A percentile compares a stretch with the other conserved stretches of the same genome.
phyloP scores from a whole-genome alignment of 441 rosid species.

The Adansonia madagascariensis region DNA sequence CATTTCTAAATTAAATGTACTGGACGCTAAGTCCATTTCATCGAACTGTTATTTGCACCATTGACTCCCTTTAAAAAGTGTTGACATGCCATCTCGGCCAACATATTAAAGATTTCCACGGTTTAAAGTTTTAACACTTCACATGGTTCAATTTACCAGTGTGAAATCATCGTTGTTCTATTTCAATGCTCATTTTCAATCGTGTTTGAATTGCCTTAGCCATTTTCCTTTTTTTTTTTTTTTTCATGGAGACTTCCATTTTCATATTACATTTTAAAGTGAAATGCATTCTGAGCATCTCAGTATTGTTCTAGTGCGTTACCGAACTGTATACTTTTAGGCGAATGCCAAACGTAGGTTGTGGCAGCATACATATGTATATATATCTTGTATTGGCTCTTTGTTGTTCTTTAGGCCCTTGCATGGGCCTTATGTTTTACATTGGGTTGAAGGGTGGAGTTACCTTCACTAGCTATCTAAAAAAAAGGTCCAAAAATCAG shows the following conservation, averaged over 20 bases:
- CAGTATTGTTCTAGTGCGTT: not conserved
- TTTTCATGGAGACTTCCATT: not conserved
- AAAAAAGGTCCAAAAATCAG: no score
- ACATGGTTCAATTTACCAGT: no score
- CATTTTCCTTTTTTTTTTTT: not conserved
- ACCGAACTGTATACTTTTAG: not conserved
- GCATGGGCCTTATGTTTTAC: not conserved
- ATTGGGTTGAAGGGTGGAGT: not conserved
- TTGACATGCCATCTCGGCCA: no score
- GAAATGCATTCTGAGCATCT: not conserved
- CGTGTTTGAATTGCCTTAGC: not conserved
- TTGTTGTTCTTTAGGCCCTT: conserved; percentile 23
- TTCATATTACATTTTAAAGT: no score
- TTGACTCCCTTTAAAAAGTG: no score
- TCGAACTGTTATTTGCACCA: no score
- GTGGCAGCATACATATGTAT: not conserved
- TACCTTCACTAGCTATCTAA: not conserved
- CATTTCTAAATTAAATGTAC: no score
- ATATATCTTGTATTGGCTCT: conserved; percentile 9
- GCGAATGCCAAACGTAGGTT: not conserved
- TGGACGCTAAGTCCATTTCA: no score
- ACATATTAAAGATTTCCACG: no score
- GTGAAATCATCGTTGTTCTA: no score
- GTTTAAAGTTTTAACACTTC: no score
- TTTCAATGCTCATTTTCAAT: not conserved